A percentile compares a stretch with the other conserved stretches of the same genome.
These are phyloP conservation scores for Strobilomyces dryophilus DNA, from an alignment of 768 basidiomycete species.

Conservation along the genomic window DNA sequence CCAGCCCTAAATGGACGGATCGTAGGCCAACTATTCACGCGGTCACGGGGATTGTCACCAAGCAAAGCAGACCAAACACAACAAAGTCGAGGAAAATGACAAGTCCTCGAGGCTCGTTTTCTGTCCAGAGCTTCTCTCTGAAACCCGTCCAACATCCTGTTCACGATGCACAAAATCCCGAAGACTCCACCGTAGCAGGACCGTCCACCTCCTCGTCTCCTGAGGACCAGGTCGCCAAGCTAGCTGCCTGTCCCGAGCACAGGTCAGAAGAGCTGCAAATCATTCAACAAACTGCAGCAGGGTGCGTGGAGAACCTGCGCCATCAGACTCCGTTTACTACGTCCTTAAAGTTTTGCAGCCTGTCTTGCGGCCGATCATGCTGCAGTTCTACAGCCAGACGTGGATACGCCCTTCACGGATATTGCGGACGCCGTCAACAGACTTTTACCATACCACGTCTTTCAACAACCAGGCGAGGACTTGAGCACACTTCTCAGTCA, in stretches of 20 bases:
- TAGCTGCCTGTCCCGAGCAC: constrained; percentile 29
- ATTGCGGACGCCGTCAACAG: constrained; percentile 61
- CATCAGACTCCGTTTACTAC: constrained; percentile 5
- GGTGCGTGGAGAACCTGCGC: constrained; percentile 35
- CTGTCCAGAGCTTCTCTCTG: constrained; percentile 26
- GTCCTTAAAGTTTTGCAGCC: constrained; percentile 45
- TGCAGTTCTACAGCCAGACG: constrained; percentile 57
- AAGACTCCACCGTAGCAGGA: constrained; percentile 15
- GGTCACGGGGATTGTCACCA: constrained; percentile 35
- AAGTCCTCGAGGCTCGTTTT: constrained; percentile 25
- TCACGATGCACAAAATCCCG: constrained; percentile 4
- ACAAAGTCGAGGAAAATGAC: constrained; percentile 34
- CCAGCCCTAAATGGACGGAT: constrained; percentile 31
- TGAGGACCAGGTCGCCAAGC: constrained; percentile 25
- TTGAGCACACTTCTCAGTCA: constrained; percentile 31
- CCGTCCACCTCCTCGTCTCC: constrained; percentile 20
- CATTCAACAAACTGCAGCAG: constrained; percentile 43
- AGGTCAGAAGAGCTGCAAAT: constrained; percentile 45
- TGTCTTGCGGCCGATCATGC: constrained; percentile 62
- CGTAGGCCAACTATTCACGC: constrained; percentile 26
- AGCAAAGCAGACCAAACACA: constrained; percentile 38
- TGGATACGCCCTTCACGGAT: constrained; percentile 65
- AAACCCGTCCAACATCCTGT: constrained; percentile 10
- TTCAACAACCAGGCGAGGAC: constrained; percentile 71
- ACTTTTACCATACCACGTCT: constrained; percentile 76